phyloP scores from a whole-genome alignment of 345 rosid genomes.

The Mangifera indica region DNA sequence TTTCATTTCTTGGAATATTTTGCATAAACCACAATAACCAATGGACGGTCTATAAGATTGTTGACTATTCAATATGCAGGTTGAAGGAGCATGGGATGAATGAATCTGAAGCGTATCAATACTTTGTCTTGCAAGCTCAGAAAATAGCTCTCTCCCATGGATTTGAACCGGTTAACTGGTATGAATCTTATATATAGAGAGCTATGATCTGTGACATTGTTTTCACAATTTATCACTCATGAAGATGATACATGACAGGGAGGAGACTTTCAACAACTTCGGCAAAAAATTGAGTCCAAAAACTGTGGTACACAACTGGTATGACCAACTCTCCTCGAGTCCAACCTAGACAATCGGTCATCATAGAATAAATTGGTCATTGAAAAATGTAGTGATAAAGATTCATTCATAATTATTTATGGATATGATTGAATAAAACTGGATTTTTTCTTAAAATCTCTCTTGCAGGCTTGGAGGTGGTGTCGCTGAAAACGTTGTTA shows the following conservation, averaged over 20 bases:
- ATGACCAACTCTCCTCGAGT: constrained; percentile 12
- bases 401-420: not conserved
- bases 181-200: constrained; percentile 7
- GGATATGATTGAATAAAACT: not conserved
- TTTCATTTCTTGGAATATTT: not conserved
- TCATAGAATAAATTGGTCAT: not conserved
- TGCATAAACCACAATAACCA: not conserved
- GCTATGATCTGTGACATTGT: not conserved
- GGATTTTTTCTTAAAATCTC: constrained; percentile 1
- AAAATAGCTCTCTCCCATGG: constrained; percentile 62
- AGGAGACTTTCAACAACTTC: constrained; percentile 77
- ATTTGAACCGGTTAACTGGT: constrained; percentile 69
- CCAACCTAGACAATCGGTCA: constrained; percentile 2
- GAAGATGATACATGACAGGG: constrained; percentile 46
- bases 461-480: constrained; percentile 68
- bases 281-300: constrained; percentile 51
- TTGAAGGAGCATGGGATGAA: constrained; percentile 42
- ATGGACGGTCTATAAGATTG: too few species aligned
- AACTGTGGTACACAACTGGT: constrained; percentile 81
- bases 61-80: constrained; percentile 42
- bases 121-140: constrained; percentile 65
- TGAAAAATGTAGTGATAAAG: not conserved
- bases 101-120: constrained; percentile 57
- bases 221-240: constrained; percentile 16
- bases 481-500: constrained; percentile 56